A percentile compares a stretch with the other conserved stretches of the same genome.
phyloP scores from a whole-genome alignment of 1,139 yeast species.

The Saccharomyces hybrid region DNA sequence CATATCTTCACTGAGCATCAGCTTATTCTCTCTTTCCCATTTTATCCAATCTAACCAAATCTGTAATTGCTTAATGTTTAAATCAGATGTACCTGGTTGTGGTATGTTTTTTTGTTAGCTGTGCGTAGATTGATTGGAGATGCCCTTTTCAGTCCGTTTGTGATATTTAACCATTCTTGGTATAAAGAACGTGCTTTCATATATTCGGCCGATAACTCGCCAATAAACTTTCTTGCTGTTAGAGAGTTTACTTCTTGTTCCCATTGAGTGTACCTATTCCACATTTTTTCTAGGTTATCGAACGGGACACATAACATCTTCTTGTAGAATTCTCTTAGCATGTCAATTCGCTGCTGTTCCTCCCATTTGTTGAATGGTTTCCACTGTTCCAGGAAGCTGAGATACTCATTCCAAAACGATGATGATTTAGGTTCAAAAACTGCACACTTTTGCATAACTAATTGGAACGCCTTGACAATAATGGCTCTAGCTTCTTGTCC shows the following conservation, averaged over 20 bases:
- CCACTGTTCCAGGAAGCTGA: slow-evolving; percentile 73
- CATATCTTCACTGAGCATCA: slow-evolving; percentile 47
- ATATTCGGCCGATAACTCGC: slow-evolving; percentile 77
- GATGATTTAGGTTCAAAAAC: slow-evolving; percentile 73
- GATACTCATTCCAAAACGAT: slow-evolving; percentile 72
- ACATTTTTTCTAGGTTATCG: slow-evolving; percentile 62
- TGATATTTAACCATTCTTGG: slow-evolving; percentile 58
- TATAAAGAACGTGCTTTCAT: slow-evolving; percentile 82
- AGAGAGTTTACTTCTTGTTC: slow-evolving; percentile 68
- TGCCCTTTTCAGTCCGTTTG: slow-evolving; percentile 40
- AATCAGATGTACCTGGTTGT: slow-evolving; percentile 30
- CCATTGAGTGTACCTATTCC: slow-evolving; percentile 78
- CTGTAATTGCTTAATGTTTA: slow-evolving; percentile 36
- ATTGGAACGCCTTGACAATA: slow-evolving; percentile 76
- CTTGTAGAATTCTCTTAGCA: slow-evolving; percentile 67
- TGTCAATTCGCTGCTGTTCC: slow-evolving; percentile 72
- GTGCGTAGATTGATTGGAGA: slow-evolving; percentile 25
- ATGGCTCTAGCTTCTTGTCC: slow-evolving; percentile 76
- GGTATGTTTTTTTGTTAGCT: slow-evolving; percentile 36
- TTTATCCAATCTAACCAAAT: slow-evolving; percentile 71
- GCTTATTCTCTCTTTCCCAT: slow-evolving; percentile 68
- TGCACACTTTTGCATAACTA: slow-evolving; percentile 63
- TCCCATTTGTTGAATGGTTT: slow-evolving; percentile 81
- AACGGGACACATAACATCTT: slow-evolving; percentile 66
- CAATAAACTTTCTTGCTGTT: slow-evolving; percentile 78